Evolutionary conservation across 2,329 filamentous ascomycete genomes (phyloP).

Genomic region (Arthrobotrys conoides): DNA sequence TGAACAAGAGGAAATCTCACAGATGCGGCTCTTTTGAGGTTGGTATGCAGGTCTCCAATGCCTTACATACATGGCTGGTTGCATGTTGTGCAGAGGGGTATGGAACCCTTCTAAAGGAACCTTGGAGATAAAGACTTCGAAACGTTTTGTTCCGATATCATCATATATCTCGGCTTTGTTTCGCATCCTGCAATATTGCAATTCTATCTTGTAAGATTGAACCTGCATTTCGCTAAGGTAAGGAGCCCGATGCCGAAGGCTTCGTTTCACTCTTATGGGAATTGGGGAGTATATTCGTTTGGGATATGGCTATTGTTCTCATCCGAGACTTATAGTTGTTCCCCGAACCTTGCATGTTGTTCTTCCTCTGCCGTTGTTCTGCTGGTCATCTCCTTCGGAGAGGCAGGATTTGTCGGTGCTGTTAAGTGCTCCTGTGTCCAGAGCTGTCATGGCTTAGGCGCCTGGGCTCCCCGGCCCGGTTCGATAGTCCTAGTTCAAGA

Average conservation of each 20-base stretch:
- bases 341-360: background rate
- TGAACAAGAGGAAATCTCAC: conserved; percentile 1
- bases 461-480: background rate
- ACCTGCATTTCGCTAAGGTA: conserved; percentile 53
- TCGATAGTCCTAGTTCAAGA: background rate
- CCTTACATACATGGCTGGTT: conserved; percentile 34
- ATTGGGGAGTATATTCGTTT: conserved; percentile 2
- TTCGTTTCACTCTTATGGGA: conserved; percentile 34
- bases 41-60: conserved; percentile 30
- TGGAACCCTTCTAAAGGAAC: conserved; percentile 17
- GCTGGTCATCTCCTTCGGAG: background rate
- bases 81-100: conserved; percentile 36
- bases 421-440: background rate
- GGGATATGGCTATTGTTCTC: conserved; percentile 4
- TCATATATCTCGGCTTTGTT: conserved; percentile 58
- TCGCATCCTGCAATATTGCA: conserved; percentile 45
- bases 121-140: conserved; percentile 31
- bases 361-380: background rate
- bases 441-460: background rate
- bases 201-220: conserved; percentile 34
- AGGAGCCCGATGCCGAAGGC: conserved; percentile 34
- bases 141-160: conserved; percentile 52
- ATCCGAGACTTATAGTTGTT: background rate
- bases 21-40: conserved; percentile 42
- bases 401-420: conserved; percentile 4